Conservation (phyloP, 352 stramenopile genomes). For the Phytophthora tubulina region DNA sequence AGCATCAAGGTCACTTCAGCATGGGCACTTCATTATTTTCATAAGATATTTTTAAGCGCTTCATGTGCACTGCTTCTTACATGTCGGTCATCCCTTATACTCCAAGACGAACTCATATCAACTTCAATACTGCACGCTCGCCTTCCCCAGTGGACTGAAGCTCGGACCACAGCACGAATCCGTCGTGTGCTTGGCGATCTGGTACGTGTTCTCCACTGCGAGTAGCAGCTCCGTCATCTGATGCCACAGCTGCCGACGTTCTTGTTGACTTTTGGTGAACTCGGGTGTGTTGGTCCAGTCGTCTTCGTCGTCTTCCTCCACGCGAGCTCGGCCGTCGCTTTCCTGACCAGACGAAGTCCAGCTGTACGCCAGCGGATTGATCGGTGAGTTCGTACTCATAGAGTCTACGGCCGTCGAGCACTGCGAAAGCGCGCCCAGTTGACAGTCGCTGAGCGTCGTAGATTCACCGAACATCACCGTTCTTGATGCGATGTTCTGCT, state of each 20-base stretch:
- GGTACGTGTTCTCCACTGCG: conserved; percentile 58
- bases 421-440: conserved; percentile 35
- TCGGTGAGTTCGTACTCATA: conserved; percentile 24
- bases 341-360: conserved; percentile 37
- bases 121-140: conserved; percentile 14
- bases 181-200: conserved; percentile 51
- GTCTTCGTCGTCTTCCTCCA: conserved; percentile 45
- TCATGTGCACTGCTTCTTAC: conserved; percentile 1
- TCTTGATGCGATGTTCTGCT: conserved; percentile 17
- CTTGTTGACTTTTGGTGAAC: conserved; percentile 42
- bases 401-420: conserved; percentile 35
- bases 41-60: conserved; percentile 1
- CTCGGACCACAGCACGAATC: conserved; percentile 40
- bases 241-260: conserved; percentile 42
- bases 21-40: conserved; percentile 8
- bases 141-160: conserved; percentile 30
- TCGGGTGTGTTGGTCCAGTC: conserved; percentile 45
- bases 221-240: conserved; percentile 59
- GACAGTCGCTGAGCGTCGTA: conserved; percentile 35
- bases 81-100: conserved; percentile 8
- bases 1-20: conserved; percentile 13
- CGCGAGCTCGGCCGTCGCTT: conserved; percentile 28
- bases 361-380: conserved; percentile 35
- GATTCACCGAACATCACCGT: conserved; percentile 38
- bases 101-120: conserved; percentile 4